phyloP scores from a whole-genome alignment of 768 basidiomycete species.

The Collybia sp. region DNA sequence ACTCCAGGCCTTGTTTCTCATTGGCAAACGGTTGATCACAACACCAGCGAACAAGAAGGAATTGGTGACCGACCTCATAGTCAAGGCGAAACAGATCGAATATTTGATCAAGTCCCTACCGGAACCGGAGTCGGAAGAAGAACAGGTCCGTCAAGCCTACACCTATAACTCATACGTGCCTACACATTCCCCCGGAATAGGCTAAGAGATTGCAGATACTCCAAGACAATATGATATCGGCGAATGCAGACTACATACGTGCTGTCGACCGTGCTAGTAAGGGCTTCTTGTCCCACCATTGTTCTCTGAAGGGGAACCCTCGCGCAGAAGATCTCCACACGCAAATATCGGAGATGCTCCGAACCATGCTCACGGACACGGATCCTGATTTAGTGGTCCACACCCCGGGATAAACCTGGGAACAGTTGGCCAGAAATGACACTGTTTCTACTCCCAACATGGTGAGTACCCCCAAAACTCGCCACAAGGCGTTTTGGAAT shows the following conservation, averaged over 20 bases:
- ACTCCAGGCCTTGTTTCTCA: conserved; percentile 5
- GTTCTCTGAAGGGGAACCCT: neutral
- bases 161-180: neutral
- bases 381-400: conserved; percentile 23
- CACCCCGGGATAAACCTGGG: neutral
- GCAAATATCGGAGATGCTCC: conserved; percentile 56
- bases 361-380: conserved; percentile 51
- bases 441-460: too few relatives aligned
- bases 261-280: conserved; percentile 76
- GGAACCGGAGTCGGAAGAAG: conserved; percentile 72
- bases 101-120: conserved; percentile 79
- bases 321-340: conserved; percentile 52
- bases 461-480: too few relatives aligned
- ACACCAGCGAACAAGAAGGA: conserved; percentile 74
- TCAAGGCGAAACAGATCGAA: conserved; percentile 88
- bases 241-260: conserved; percentile 70
- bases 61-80: conserved; percentile 75
- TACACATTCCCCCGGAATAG: conserved; percentile 25
- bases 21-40: neutral
- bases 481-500: too few relatives aligned
- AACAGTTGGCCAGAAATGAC: too few relatives aligned
- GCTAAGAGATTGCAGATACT: conserved; percentile 61
- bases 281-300: conserved; percentile 20
- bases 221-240: conserved; percentile 65
- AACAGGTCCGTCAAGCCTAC: conserved; percentile 61